A percentile compares a stretch with the other conserved stretches of the same genome.
Evolutionary conservation across 805 yeast species (phyloP).

Genomic region (Sugiyamaella smithiae): DNA sequence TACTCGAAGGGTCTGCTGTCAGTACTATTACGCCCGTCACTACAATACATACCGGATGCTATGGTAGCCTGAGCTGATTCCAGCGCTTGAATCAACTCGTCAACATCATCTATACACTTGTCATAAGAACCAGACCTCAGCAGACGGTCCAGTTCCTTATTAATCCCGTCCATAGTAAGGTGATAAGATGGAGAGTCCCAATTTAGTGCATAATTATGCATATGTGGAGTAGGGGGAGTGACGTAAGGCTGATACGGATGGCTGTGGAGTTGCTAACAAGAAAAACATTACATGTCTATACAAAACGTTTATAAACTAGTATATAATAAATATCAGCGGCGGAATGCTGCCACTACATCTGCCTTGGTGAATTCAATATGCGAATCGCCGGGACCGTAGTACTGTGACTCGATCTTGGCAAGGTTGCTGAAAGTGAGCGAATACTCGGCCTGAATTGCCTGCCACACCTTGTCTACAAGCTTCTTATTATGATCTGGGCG

Average conservation of each 20-base stretch:
- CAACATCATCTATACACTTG: slow-evolving; percentile 32
- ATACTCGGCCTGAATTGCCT: slow-evolving; percentile 62
- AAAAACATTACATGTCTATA: no score
- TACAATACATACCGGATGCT: slow-evolving; percentile 15
- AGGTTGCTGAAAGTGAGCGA: slow-evolving; percentile 54
- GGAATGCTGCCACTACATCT: slow-evolving; percentile 56
- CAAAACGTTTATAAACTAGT: no score
- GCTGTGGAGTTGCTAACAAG: no score
- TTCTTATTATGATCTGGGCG: slow-evolving; percentile 45
- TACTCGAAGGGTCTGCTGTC: not conserved
- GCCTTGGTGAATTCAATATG: slow-evolving; percentile 52
- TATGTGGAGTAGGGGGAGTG: no score
- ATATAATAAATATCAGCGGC: no score
- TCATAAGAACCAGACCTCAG: slow-evolving; percentile 33
- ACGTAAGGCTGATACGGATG: no score
- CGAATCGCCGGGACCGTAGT: slow-evolving; percentile 43
- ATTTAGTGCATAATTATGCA: slow-evolving; percentile 2
- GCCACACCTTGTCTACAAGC: slow-evolving; percentile 64
- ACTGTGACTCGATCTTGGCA: slow-evolving; percentile 51
- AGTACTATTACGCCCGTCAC: slow-evolving; percentile 14
- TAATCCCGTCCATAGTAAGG: slow-evolving; percentile 30
- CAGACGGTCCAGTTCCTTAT: slow-evolving; percentile 34
- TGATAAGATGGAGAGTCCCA: not conserved
- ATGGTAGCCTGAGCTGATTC: slow-evolving; percentile 28
- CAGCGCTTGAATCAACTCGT: slow-evolving; percentile 29